A percentile compares a stretch with the other conserved stretches of the same genome.
Evolutionary conservation across 139 green algal species (phyloP).

Genomic region (Chlamydomonas urium): DNA sequence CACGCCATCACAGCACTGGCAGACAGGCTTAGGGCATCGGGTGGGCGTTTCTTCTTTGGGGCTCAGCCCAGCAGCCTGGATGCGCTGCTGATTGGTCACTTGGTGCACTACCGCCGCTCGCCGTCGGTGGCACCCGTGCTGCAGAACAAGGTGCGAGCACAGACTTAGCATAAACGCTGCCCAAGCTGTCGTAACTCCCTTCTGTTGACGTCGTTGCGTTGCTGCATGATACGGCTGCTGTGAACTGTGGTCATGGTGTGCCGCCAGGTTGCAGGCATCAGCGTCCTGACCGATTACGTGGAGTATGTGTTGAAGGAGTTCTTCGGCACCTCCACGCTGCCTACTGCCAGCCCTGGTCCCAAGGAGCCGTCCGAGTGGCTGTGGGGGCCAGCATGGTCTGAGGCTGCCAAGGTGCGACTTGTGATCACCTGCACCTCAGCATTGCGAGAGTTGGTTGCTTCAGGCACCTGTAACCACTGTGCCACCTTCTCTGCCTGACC

Average conservation of each 20-base stretch:
- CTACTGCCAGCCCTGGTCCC: background rate
- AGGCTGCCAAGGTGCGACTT: constrained; percentile 14
- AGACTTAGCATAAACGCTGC: too few relatives aligned
- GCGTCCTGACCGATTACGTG: background rate
- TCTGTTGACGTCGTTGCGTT: too few relatives aligned
- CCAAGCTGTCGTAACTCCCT: too few relatives aligned
- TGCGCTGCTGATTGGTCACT: constrained; percentile 58
- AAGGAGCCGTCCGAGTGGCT: background rate
- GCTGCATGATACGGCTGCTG: too few relatives aligned
- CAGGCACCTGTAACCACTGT: too few relatives aligned
- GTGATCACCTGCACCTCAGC: too few relatives aligned
- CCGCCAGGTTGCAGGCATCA: background rate
- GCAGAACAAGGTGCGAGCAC: constrained; percentile 28
- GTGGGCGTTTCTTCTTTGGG: constrained; percentile 55
- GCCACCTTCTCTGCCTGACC: too few relatives aligned
- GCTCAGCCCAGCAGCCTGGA: constrained; percentile 52
- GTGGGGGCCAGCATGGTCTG: background rate
- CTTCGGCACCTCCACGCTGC: background rate
- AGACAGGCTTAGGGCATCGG: constrained; percentile 39
- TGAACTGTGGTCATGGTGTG: too few relatives aligned
- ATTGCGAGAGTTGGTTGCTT: too few relatives aligned
- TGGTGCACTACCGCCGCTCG: constrained; percentile 49
- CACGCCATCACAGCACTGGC: constrained; percentile 39
- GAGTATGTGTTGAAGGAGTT: constrained; percentile 2
- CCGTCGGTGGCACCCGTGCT: constrained; percentile 54